Evolutionary conservation across 2,329 filamentous ascomycete species (phyloP).

Genomic region (Nigrospora oryzae): DNA sequence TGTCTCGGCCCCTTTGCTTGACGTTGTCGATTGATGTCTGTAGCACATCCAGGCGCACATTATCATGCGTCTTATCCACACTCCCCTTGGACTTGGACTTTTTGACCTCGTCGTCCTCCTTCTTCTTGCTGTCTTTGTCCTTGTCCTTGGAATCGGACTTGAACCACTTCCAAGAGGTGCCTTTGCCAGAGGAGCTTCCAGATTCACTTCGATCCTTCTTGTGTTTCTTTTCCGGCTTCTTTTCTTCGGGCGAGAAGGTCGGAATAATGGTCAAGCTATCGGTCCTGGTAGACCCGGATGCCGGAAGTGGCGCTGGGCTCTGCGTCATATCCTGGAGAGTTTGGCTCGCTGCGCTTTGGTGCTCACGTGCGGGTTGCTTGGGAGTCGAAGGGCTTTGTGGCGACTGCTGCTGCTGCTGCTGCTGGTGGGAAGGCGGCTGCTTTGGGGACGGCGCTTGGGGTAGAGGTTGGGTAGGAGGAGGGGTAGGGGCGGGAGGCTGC

Average conservation of each 20-base stretch:
- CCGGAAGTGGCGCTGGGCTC: constrained; percentile 60
- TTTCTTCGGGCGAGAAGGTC: constrained; percentile 60
- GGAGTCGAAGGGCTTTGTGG: constrained; percentile 12
- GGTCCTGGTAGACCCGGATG: constrained; percentile 58
- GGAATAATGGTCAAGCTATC: constrained; percentile 77
- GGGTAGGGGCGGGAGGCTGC: constrained; percentile 1
- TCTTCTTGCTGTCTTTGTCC: constrained; percentile 65
- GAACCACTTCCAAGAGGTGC: constrained; percentile 84
- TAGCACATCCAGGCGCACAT: constrained; percentile 73
- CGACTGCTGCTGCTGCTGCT: constrained; percentile 12
- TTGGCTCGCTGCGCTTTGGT: constrained; percentile 29
- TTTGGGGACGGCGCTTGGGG: too few relatives aligned
- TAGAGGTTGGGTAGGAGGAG: too few relatives aligned
- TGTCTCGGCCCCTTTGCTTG: constrained; percentile 64
- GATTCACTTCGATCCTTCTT: constrained; percentile 63
- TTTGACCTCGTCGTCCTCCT: constrained; percentile 52
- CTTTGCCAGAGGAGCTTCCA: constrained; percentile 46
- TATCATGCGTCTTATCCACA: constrained; percentile 60
- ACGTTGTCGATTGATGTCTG: constrained; percentile 76
- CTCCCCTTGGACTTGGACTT: constrained; percentile 56
- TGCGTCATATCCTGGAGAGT: constrained; percentile 58
- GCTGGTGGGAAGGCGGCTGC: neutral
- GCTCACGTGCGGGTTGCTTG: constrained; percentile 12
- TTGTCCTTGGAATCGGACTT: constrained; percentile 46
- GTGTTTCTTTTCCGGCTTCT: constrained; percentile 63